Conservation (phyloP, 805 yeast genomes). For the Candida tammaniensis region DNA sequence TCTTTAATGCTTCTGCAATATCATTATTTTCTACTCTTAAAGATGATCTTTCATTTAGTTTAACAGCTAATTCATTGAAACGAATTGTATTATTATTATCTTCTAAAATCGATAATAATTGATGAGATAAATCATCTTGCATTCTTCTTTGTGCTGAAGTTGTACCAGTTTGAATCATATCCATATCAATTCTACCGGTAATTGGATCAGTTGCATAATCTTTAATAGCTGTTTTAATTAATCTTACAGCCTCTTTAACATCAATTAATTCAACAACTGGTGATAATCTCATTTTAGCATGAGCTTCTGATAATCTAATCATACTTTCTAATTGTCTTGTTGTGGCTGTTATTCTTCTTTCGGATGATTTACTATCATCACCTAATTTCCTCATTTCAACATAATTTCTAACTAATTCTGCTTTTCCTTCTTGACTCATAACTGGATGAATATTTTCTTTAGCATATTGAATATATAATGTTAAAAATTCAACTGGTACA, state of each 20-base stretch:
- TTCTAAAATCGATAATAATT: conserved; percentile 53
- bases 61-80: conserved; percentile 56
- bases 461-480: conserved; percentile 91
- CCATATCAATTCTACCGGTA: conserved; percentile 97
- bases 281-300: conserved; percentile 91
- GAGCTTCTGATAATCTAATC: conserved; percentile 94
- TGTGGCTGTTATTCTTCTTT: conserved; percentile 93
- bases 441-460: conserved; percentile 80
- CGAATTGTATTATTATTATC: conserved; percentile 48
- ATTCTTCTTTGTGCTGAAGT: conserved; percentile 79
- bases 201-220: conserved; percentile 98
- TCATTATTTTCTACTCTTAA: conserved; percentile 69
- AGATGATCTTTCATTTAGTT: conserved; percentile 63
- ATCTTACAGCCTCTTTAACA: conserved; percentile 89
- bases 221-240: conserved; percentile 90
- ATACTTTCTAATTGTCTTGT: conserved; percentile 95
- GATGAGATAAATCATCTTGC: conserved; percentile 69
- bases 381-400: conserved; percentile 94
- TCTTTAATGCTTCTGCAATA: conserved; percentile 61
- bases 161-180: conserved; percentile 92
- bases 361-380: conserved; percentile 82
- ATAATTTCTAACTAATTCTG: conserved; percentile 79
- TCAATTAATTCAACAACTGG: conserved; percentile 69
- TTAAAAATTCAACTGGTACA: conserved; percentile 82
- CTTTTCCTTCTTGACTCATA: conserved; percentile 75